These are phyloP conservation scores for Elsinoe fawcettii DNA, from an alignment of 2,329 filamentous ascomycete genomes.

Conservation along the genomic window DNA sequence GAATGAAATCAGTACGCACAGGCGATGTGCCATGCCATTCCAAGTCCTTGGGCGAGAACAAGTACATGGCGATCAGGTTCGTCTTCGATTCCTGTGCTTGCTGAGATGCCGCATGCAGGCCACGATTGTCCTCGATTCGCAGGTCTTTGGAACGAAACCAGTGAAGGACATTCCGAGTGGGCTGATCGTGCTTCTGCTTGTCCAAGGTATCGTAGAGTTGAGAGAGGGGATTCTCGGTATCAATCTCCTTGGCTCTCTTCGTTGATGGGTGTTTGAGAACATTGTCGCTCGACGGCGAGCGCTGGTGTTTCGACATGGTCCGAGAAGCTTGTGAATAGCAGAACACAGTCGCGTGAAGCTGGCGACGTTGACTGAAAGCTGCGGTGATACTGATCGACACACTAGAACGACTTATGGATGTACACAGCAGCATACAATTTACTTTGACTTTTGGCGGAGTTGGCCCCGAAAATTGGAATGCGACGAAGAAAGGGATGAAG, in stretches of 20 bases:
- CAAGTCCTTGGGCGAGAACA: conserved; percentile 42
- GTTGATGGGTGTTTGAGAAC: conserved; percentile 38
- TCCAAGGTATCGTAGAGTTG: conserved; percentile 35
- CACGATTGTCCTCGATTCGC: conserved; percentile 44
- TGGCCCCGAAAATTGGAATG: background rate
- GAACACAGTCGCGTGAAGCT: background rate
- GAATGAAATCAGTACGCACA: conserved; percentile 43
- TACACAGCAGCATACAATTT: background rate
- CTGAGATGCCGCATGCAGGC: conserved; percentile 38
- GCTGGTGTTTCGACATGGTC: conserved; percentile 13
- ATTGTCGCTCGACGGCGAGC: conserved; percentile 16
- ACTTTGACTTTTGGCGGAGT: background rate
- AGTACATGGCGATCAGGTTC: conserved; percentile 39
- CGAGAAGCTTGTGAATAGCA: background rate
- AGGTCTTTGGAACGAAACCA: conserved; percentile 48
- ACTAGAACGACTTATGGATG: background rate
- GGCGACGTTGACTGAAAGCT: background rate
- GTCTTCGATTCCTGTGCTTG: conserved; percentile 39
- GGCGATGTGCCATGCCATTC: conserved; percentile 45
- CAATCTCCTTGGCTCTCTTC: conserved; percentile 45
- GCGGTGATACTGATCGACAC: background rate
- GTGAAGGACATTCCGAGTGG: conserved; percentile 38
- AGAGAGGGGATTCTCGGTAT: conserved; percentile 38
- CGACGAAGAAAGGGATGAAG: background rate
- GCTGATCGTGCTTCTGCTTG: conserved; percentile 32